Percentiles rank a stretch among this genome's conserved stretches.
Evolutionary conservation across 2,329 filamentous ascomycete species (phyloP).

Genomic region (Knufia petricola): DNA sequence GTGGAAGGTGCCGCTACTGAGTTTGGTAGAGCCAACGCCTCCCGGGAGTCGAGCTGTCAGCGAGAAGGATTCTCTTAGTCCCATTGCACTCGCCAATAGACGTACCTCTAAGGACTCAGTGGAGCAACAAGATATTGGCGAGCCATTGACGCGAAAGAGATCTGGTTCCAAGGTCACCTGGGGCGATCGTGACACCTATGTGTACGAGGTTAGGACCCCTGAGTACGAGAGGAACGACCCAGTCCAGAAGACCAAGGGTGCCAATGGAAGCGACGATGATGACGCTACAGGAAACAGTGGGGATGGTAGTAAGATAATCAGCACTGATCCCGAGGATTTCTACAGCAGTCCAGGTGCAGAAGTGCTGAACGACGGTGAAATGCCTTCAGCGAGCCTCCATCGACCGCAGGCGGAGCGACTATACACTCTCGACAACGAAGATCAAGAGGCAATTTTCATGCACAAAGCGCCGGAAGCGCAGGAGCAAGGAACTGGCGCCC

Average conservation of each 20-base stretch:
- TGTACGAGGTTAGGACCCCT: constrained; percentile 53
- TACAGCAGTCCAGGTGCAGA: neutral
- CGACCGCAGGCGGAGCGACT: constrained; percentile 13
- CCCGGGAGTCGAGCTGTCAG: constrained; percentile 36
- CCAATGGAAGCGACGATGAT: neutral
- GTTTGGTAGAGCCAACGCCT: constrained; percentile 50
- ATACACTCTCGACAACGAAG: constrained; percentile 16
- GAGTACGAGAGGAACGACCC: constrained; percentile 32
- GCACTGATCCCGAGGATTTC: neutral
- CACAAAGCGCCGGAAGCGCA: constrained; percentile 15
- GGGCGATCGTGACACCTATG: constrained; percentile 56
- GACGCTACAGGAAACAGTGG: neutral
- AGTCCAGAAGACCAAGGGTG: neutral
- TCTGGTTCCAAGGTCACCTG: constrained; percentile 50
- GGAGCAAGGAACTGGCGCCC: constrained; percentile 1
- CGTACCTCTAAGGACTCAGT: neutral
- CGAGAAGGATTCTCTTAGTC: constrained; percentile 23
- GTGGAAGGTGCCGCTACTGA: constrained; percentile 44
- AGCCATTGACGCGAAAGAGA: constrained; percentile 34
- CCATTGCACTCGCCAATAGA: neutral
- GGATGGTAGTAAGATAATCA: constrained; percentile 1
- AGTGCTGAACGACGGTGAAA: neutral
- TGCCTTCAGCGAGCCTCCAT: neutral
- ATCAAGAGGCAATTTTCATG: constrained; percentile 14
- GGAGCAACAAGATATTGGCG: constrained; percentile 31